Conservation (phyloP, 192 early-diverging fungal genomes). For the Entomortierella parvispora region DNA sequence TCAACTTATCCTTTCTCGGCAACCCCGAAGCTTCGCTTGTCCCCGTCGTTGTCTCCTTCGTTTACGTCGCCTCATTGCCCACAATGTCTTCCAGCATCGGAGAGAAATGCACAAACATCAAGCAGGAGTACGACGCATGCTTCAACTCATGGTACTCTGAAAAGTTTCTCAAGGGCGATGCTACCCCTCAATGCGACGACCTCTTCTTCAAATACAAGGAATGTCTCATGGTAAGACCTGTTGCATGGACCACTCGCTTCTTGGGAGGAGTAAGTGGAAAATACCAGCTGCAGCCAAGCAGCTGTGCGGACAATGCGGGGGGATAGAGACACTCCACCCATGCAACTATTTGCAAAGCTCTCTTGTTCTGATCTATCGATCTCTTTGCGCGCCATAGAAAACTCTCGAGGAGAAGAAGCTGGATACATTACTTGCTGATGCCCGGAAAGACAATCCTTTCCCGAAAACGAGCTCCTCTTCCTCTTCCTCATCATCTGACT, state of each 20-base stretch:
- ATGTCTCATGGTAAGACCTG: slow-evolving; percentile 79
- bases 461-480: slow-evolving; percentile 28
- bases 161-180: slow-evolving; percentile 90
- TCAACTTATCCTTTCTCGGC: too few species aligned
- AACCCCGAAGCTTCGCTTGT: too few species aligned
- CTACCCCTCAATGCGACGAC: slow-evolving; percentile 81
- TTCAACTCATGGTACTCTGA: slow-evolving; percentile 98
- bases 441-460: slow-evolving; percentile 81
- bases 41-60: too few species aligned
- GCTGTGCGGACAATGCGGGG: neutral
- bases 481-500: slow-evolving; percentile 23
- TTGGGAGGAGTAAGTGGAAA: neutral
- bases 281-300: neutral
- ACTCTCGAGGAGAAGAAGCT: slow-evolving; percentile 86
- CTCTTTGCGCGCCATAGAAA: slow-evolving; percentile 46
- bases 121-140: slow-evolving; percentile 89
- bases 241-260: neutral
- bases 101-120: slow-evolving; percentile 79
- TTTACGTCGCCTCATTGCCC: too few species aligned
- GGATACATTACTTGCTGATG: slow-evolving; percentile 85
- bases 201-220: slow-evolving; percentile 85
- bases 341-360: neutral
- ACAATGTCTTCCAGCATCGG: slow-evolving; percentile 72
- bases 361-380: neutral
- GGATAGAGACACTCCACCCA: neutral